Base-by-base conservation (phyloP, 257 asterid species). In the Schizonepeta tenuifolia region DNA sequence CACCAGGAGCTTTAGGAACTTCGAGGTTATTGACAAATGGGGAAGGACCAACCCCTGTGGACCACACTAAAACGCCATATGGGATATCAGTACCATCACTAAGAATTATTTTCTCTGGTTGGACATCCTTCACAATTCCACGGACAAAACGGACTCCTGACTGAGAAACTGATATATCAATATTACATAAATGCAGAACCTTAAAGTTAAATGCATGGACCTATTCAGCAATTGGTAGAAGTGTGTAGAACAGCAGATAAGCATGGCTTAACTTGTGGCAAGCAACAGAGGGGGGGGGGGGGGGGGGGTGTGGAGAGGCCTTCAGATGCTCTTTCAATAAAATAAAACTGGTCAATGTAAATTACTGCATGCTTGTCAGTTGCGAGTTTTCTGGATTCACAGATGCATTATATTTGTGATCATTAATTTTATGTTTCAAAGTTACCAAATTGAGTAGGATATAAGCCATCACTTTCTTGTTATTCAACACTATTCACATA, bases 1-100 rank as follows among this genome's bases (percentile, higher is more conserved):
- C 99, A 50, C 93, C 95, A n/a, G 96, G 93, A 59, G 96, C 86
- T 84, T 90, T 94, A 20, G 97, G 93, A 75, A 94, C 31, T 57
- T 94, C 95, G 40, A 94, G 76, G 71, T 85, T 65, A 9, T 68
- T 87, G 74, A 91, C 99, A 63, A 94, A 91, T 44, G 88, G 17
- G 3, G 99, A 91, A 62, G 98, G 99, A 51, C 99, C 99, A 60
- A 94, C 99, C 50, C 99, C 99, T 6, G 99, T 94, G 62, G 99
- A 94, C 99, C 99, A 94, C 71, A 91, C 99, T 74, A 94, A 78
- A 63, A 94, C 85, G 26, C 99, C 99, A 68, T 94, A 94, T n/a
- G 99, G 98, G 38, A 94, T 93, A 43, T 83, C 83, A 3, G 97
- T 94, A 76, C 87, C 93, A 62, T 94, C 97, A 55, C 83, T 88